Evolutionary conservation across 2,329 filamentous ascomycete genomes (phyloP).

Genomic region (Ceratocystis diversiconidia): DNA sequence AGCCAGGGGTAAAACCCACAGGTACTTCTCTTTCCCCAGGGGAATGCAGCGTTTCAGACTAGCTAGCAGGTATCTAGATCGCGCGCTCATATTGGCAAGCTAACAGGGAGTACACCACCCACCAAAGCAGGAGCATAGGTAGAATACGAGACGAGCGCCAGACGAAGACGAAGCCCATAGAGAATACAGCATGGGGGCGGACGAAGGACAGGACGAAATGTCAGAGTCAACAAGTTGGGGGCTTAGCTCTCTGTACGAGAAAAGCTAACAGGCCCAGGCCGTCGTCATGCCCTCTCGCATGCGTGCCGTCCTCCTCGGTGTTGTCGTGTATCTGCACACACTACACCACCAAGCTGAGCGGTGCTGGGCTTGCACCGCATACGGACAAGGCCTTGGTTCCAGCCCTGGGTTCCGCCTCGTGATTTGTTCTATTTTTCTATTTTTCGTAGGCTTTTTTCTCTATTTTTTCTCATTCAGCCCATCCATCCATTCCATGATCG

Average conservation of each 20-base stretch:
- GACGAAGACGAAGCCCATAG: background rate
- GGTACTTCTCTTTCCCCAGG: background rate
- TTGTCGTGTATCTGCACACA: too few relatives aligned
- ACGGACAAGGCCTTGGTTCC: too few relatives aligned
- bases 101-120: slow-evolving; percentile 20
- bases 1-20: slow-evolving; percentile 10
- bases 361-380: too few relatives aligned
- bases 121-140: background rate
- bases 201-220: too few relatives aligned
- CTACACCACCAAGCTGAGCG: too few relatives aligned
- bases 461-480: background rate
- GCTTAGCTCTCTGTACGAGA: too few relatives aligned
- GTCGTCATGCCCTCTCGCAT: too few relatives aligned
- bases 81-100: slow-evolving; percentile 23
- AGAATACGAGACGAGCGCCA: background rate
- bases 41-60: background rate
- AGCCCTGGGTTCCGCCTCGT: too few relatives aligned
- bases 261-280: too few relatives aligned
- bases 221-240: too few relatives aligned
- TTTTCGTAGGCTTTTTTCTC: background rate
- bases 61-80: background rate
- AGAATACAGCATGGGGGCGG: too few relatives aligned
- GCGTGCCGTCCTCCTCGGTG: too few relatives aligned
- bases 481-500: background rate
- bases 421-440: background rate